Percentiles rank a stretch among this genome's conserved stretches.
phyloP scores from a whole-genome alignment of 176 grass and related monocot species.

The Oryza coarctata region DNA sequence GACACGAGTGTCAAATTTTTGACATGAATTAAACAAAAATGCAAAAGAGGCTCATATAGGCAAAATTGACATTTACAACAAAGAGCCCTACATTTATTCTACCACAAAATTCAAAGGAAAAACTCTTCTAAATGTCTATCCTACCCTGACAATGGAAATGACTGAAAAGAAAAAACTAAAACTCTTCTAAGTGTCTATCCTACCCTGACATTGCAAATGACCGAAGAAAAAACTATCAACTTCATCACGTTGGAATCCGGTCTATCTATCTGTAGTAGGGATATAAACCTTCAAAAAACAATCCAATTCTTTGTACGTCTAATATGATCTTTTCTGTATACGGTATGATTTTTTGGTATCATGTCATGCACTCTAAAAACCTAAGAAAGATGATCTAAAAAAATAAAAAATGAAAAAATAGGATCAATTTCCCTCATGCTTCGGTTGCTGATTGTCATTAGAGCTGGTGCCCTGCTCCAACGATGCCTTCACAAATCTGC shows the following conservation, averaged over 20 bases:
- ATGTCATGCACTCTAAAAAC: background rate
- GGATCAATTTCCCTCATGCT: background rate
- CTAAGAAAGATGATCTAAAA: background rate
- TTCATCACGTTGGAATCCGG: too few species aligned
- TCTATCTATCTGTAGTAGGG: too few species aligned
- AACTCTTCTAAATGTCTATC: background rate
- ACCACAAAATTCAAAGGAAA: background rate
- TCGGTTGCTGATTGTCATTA: background rate
- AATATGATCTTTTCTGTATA: too few species aligned
- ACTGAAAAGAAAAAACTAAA: background rate
- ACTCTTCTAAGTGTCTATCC: too few species aligned
- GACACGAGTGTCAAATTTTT: background rate
- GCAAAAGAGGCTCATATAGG: background rate
- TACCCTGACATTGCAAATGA: too few species aligned
- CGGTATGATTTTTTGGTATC: too few species aligned
- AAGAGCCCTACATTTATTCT: background rate
- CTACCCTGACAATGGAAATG: too few species aligned
- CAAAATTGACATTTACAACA: background rate
- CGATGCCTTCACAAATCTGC: constrained; percentile 40
- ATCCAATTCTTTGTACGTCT: background rate
- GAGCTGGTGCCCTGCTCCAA: background rate
- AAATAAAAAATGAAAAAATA: background rate
- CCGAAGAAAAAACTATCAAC: too few species aligned
- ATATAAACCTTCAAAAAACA: background rate
- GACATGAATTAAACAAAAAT: background rate